Conservation (phyloP, 192 early-diverging fungal species). For the Coemansia sp. region DNA sequence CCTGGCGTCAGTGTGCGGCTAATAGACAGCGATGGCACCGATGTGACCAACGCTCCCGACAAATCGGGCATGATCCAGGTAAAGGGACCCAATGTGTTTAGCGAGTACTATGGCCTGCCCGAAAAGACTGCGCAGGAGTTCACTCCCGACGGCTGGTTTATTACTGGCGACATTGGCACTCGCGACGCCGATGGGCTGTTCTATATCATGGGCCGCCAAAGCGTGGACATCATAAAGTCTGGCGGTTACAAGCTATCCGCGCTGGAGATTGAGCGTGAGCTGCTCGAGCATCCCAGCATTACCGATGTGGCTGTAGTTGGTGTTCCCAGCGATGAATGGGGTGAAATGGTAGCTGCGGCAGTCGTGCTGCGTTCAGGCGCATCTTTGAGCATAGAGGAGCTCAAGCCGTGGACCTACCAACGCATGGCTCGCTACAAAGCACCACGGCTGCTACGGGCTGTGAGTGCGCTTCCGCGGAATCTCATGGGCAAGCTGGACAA, state of each 20-base stretch:
- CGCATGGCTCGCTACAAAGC: slow-evolving; percentile 76
- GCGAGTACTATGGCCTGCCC: slow-evolving; percentile 69
- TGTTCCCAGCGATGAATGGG: slow-evolving; percentile 71
- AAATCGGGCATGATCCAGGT: slow-evolving; percentile 70
- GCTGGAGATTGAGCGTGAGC: slow-evolving; percentile 78
- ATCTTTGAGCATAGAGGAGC: slow-evolving; percentile 20
- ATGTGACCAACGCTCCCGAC: slow-evolving; percentile 55
- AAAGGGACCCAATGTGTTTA: slow-evolving; percentile 72
- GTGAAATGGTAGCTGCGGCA: slow-evolving; percentile 70
- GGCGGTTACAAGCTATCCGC: slow-evolving; percentile 87
- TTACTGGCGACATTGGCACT: slow-evolving; percentile 75
- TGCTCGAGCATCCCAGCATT: slow-evolving; percentile 62
- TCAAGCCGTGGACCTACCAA: slow-evolving; percentile 57
- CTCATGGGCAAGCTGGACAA: slow-evolving; percentile 90
- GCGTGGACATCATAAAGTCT: slow-evolving; percentile 84
- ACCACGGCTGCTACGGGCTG: slow-evolving; percentile 55
- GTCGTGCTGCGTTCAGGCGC: slow-evolving; percentile 49
- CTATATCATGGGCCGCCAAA: slow-evolving; percentile 75
- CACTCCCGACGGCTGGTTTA: slow-evolving; percentile 74
- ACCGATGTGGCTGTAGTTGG: slow-evolving; percentile 74
- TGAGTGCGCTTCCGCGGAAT: slow-evolving; percentile 71
- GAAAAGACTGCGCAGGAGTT: slow-evolving; percentile 73
- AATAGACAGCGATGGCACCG: slow-evolving; percentile 39
- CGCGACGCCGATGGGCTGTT: slow-evolving; percentile 57
- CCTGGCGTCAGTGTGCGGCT: slow-evolving; percentile 65